These are phyloP conservation scores for Besnoitia besnoiti DNA, from an alignment of 169 alveolate species.

Conservation along the genomic window DNA sequence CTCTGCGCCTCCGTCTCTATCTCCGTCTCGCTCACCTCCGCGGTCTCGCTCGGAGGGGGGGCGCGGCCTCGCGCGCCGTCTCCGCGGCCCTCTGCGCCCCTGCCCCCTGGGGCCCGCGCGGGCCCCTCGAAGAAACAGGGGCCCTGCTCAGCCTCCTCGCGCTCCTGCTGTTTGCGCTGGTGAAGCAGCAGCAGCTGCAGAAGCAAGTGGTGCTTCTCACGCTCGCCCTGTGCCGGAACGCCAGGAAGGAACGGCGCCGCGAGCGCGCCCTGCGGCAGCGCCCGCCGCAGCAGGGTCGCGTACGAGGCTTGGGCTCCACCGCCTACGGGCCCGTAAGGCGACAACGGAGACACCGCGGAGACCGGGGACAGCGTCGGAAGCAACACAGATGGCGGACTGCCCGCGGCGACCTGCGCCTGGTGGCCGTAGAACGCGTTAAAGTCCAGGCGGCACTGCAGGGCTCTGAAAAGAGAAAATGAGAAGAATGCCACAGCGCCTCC, in stretches of 20 bases:
- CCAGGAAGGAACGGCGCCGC: neutral
- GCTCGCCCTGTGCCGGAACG: neutral
- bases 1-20: neutral
- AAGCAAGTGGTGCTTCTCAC: neutral
- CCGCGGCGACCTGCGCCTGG: constrained; percentile 36
- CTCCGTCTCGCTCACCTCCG: neutral
- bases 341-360: neutral
- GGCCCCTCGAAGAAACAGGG: neutral
- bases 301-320: neutral
- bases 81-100: neutral
- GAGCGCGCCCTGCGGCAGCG: neutral
- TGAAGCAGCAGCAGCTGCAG: constrained; percentile 11
- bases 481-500: no score
- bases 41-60: neutral
- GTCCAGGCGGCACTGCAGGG: constrained; percentile 52
- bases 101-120: neutral
- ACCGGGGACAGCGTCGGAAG: neutral
- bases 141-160: neutral
- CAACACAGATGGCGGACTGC: neutral
- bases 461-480: constrained; percentile 34
- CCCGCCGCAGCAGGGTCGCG: neutral
- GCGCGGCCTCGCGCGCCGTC: neutral
- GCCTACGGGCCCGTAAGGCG: neutral
- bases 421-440: constrained; percentile 57
- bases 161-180: neutral